A percentile compares a stretch with the other conserved stretches of the same genome.
phyloP scores from a whole-genome alignment of 176 grass and related monocot genomes.

The Neostapfia colusana region DNA sequence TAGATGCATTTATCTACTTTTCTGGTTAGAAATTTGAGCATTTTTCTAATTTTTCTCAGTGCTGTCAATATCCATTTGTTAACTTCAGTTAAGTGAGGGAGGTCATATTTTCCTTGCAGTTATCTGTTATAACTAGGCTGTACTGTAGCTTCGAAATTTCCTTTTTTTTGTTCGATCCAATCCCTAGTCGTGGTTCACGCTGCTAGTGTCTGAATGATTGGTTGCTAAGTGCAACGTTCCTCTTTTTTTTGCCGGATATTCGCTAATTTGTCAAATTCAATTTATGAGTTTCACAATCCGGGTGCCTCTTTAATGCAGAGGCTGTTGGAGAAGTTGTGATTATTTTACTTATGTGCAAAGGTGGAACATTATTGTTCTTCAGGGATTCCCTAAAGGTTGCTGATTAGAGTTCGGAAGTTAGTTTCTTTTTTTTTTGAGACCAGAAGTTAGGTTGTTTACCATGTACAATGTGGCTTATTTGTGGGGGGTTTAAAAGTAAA shows the following conservation, averaged over 20 bases:
- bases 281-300: background rate
- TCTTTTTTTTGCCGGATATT: background rate
- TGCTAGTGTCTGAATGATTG: background rate
- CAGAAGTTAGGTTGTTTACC: background rate
- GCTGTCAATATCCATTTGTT: slow-evolving; percentile 4
- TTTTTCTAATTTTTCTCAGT: background rate
- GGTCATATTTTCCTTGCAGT: background rate
- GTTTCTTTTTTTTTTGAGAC: no score
- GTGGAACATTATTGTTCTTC: background rate
- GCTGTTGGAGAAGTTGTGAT: background rate
- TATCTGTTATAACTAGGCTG: background rate
- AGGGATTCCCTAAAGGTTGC: background rate
- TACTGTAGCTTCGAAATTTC: background rate
- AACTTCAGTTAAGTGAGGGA: background rate
- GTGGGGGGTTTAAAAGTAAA: background rate
- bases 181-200: background rate
- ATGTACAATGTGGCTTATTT: background rate
- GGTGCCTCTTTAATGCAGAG: background rate
- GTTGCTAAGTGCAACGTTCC: background rate
- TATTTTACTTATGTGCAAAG: background rate
- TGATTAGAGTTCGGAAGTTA: background rate
- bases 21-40: slow-evolving; percentile 10
- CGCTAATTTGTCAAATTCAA: background rate
- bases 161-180: background rate
- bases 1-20: background rate